Conservation (phyloP, 805 yeast species). For the Saturnispora hagleri region DNA sequence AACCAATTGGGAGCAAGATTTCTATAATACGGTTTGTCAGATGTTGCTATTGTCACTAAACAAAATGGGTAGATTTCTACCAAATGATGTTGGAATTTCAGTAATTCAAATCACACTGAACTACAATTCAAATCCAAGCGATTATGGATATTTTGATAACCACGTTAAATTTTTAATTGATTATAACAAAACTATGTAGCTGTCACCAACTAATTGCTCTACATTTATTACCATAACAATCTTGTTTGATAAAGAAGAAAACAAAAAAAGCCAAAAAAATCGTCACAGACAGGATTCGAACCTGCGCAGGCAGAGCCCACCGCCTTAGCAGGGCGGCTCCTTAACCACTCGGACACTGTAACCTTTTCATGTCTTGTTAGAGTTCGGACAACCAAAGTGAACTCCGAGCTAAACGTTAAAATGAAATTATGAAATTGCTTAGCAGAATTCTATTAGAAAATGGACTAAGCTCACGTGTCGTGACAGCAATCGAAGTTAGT, state of each 20-base stretch:
- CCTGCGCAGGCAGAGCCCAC: conserved; percentile 95
- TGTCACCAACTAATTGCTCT: not conserved
- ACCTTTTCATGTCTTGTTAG: conserved; percentile 22
- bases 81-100: conserved; percentile 31
- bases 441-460: no score
- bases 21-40: conserved; percentile 21
- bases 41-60: conserved; percentile 30
- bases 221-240: not conserved
- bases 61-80: conserved; percentile 32
- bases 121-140: conserved; percentile 12
- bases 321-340: conserved; percentile 79
- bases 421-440: no score
- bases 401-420: no score
- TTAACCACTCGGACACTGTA: conserved; percentile 70
- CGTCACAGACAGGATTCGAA: conserved; percentile 99
- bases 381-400: no score
- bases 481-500: no score
- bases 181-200: not conserved
- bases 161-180: conserved; percentile 8
- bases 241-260: not conserved
- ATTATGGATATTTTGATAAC: conserved; percentile 27
- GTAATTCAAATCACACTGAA: conserved; percentile 28
- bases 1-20: conserved; percentile 20
- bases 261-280: conserved; percentile 27
- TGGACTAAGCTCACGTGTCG: no score